Evolutionary conservation across 306 rosid genomes (phyloP).

Genomic region (Quercus variabilis): DNA sequence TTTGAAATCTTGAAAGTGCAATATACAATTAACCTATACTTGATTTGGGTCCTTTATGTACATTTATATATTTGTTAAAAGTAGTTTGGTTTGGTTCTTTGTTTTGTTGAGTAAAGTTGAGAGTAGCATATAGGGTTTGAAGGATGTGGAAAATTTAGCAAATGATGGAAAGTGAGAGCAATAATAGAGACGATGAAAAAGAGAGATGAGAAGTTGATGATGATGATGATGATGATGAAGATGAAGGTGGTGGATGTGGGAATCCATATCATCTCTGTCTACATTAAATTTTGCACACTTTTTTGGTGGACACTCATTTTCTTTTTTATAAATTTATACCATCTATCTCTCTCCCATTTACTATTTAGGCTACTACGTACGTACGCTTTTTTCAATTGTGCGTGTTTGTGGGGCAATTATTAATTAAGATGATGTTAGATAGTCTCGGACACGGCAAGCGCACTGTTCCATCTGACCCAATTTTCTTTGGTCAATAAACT

Average conservation of each 20-base stretch:
- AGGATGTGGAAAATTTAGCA: conserved; percentile 17
- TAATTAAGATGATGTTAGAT: conserved; percentile 43
- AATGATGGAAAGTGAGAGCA: conserved; percentile 50
- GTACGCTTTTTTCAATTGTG: conserved; percentile 32
- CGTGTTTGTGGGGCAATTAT: conserved; percentile 40
- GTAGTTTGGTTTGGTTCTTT: conserved; percentile 2
- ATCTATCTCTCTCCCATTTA: too few species aligned
- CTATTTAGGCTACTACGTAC: too few species aligned
- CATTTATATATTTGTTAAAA: conserved; percentile 11
- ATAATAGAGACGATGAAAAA: conserved; percentile 35
- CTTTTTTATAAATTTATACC: neutral
- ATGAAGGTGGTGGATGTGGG: conserved; percentile 40
- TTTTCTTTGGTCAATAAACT: conserved; percentile 8
- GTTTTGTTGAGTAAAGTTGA: conserved; percentile 34
- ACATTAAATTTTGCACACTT: conserved; percentile 37
- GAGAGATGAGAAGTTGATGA: neutral
- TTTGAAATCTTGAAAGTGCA: neutral
- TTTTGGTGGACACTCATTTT: conserved; percentile 48
- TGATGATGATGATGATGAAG: neutral
- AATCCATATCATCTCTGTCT: conserved; percentile 41
- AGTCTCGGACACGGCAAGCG: conserved; percentile 52
- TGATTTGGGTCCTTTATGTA: neutral
- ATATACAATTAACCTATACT: neutral
- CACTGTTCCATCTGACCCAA: conserved; percentile 28
- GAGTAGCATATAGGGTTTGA: neutral